Evolutionary conservation across 805 yeast species (phyloP), one percentile per base, ranked within the genome.

Genomic region (Spathaspora passalidarum): DNA sequence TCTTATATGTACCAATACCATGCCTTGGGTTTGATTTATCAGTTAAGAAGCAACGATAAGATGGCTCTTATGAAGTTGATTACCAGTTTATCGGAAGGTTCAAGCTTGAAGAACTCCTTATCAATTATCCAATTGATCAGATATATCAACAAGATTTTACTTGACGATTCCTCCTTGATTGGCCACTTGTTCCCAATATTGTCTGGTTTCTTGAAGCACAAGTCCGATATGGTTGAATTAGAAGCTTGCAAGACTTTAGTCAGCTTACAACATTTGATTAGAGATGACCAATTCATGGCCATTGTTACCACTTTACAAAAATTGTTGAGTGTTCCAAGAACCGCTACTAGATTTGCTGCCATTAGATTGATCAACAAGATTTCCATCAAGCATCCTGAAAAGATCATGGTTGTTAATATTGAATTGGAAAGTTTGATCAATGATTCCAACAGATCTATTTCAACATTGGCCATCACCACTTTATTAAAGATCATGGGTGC

Each of bases 401-500:
- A 81, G 57, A 79, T 86, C 43, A 81, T 86, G 52, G 79, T 80
- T 38, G 89, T 95, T 65, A 94, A 89, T 61, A 72, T 78, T 42
- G 97, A 91, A 64, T 78, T 94, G 60, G 98, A 94, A 69, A 72
- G 81, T 25, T 77, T 94, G 63, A 88, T 94, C 58, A 84, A 85
- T 61, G 98, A 92, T 65, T 64, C 91, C 20, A 90, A 88, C 70
- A 82, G 96, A 69, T 84, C 96, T 26, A 82, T 94, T 53, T 92
- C 98, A 11, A 94, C 99, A 13, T 92, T 89, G 67, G 97, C 99
- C 21, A 94, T 94, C 63, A 94, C 98, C 26, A 92, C 98, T 2
- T 75, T 94, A 60, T 80, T 94, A 66, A 94, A 92, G 71, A 92
- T 98, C 1, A 96, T 97, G 62, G 90, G 91, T 53, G 85, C 88